Conservation (phyloP, 106 monocot species). For the Allium sativum region DNA sequence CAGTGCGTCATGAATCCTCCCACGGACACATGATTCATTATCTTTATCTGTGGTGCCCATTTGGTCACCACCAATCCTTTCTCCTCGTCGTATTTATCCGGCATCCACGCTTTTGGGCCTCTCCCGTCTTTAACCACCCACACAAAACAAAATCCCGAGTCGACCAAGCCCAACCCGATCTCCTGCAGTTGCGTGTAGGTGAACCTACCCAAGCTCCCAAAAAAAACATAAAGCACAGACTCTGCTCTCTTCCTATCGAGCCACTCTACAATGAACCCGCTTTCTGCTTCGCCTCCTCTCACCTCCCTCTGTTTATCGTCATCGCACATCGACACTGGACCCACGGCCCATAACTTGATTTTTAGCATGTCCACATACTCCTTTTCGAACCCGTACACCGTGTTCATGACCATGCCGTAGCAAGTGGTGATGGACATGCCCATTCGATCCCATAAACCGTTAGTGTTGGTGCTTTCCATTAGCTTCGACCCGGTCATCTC, state of each 20-base stretch:
- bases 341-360: slow-evolving; percentile 14
- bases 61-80: slow-evolving; percentile 4
- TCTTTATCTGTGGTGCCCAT: slow-evolving; percentile 10
- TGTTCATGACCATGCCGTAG: slow-evolving; percentile 18
- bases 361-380: not conserved
- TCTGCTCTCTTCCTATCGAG: slow-evolving; percentile 9
- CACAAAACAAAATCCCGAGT: not conserved
- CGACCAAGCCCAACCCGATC: slow-evolving; percentile 11
- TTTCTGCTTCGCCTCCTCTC: not conserved
- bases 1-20: slow-evolving; percentile 42
- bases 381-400: slow-evolving; percentile 13
- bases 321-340: slow-evolving; percentile 11
- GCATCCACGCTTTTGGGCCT: not conserved
- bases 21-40: slow-evolving; percentile 10
- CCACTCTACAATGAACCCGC: slow-evolving; percentile 4
- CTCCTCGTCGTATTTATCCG: slow-evolving; percentile 12
- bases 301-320: not conserved
- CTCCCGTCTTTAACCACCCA: slow-evolving; percentile 16
- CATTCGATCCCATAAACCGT: not conserved
- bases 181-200: slow-evolving; percentile 6
- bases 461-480: not conserved
- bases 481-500: slow-evolving; percentile 12
- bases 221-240: slow-evolving; percentile 27
- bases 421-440: not conserved
- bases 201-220: slow-evolving; percentile 12